Conservation (phyloP, 208 protist genomes). For the Porcisia hertigi region DNA sequence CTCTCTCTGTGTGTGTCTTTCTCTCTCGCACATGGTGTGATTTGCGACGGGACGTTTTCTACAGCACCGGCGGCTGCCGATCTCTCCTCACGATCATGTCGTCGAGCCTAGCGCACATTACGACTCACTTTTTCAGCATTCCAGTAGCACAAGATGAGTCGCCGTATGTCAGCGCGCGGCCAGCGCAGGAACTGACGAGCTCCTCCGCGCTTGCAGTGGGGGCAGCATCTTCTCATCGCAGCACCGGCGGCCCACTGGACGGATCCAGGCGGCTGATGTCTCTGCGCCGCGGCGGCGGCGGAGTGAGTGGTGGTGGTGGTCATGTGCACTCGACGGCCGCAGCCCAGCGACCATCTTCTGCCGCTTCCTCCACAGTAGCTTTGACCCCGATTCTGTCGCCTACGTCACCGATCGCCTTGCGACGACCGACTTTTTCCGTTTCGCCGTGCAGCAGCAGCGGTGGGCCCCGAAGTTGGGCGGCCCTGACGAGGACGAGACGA, state of each 20-base stretch:
- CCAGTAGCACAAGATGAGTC: constrained; percentile 11
- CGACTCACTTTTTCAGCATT: constrained; percentile 31
- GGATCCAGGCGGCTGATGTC: constrained; percentile 7
- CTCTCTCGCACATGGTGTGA: constrained; percentile 7
- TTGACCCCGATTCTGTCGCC: constrained; percentile 26
- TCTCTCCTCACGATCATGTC: constrained; percentile 14
- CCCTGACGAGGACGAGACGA: constrained; percentile 2
- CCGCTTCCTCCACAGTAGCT: constrained; percentile 11
- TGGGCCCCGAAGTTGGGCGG: neutral
- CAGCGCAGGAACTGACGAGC: constrained; percentile 10
- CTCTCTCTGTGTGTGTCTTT: neutral
- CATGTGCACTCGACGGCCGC: neutral
- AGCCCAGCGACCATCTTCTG: constrained; percentile 4
- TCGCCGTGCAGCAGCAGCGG: constrained; percentile 10
- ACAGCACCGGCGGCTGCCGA: neutral
- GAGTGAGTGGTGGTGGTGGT: too few relatives aligned
- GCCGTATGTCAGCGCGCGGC: constrained; percentile 1
- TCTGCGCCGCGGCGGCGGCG: constrained; percentile 3
- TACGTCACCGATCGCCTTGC: neutral
- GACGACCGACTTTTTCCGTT: constrained; percentile 4
- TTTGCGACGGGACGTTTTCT: neutral
- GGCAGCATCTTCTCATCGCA: neutral
- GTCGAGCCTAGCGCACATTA: constrained; percentile 28
- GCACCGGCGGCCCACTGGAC: constrained; percentile 8
- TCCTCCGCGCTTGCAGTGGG: constrained; percentile 7